These are phyloP conservation scores for Ophiobolus disseminans DNA, from an alignment of 2,329 filamentous ascomycete species.

Conservation along the genomic window DNA sequence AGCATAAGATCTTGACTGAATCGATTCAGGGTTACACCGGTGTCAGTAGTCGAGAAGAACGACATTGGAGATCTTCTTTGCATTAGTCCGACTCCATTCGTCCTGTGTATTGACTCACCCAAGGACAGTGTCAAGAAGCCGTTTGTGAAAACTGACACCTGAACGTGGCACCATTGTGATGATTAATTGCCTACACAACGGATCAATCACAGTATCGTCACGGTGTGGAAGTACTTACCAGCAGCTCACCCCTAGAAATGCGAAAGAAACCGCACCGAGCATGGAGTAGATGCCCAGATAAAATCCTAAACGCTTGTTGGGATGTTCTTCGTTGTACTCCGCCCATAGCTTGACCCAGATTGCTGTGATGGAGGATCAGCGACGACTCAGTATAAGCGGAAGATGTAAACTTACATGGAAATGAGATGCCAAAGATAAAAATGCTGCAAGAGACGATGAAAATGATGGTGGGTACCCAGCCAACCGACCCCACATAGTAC, in stretches of 20 bases:
- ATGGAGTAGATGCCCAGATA: slow-evolving; percentile 44
- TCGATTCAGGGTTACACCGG: slow-evolving; percentile 55
- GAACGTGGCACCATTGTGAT: slow-evolving; percentile 62
- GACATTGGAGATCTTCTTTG: slow-evolving; percentile 46
- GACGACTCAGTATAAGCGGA: background rate
- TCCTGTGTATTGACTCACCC: slow-evolving; percentile 34
- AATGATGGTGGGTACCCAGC: slow-evolving; percentile 37
- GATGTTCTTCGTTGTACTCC: slow-evolving; percentile 49
- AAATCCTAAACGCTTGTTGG: slow-evolving; percentile 46
- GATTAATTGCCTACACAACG: slow-evolving; percentile 53
- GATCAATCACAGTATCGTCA: background rate
- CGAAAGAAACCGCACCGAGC: slow-evolving; percentile 34
- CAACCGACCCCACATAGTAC: slow-evolving; percentile 43
- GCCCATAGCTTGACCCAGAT: slow-evolving; percentile 61
- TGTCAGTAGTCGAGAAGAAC: slow-evolving; percentile 55
- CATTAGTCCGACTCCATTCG: slow-evolving; percentile 13
- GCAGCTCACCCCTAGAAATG: slow-evolving; percentile 40
- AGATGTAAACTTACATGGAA: slow-evolving; percentile 32
- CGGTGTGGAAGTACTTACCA: slow-evolving; percentile 23
- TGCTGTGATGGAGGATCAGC: slow-evolving; percentile 20
- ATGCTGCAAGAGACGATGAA: slow-evolving; percentile 41
- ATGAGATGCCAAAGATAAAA: slow-evolving; percentile 45
- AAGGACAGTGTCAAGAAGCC: slow-evolving; percentile 58
- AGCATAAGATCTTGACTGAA: slow-evolving; percentile 58
- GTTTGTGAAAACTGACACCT: slow-evolving; percentile 58